A percentile compares a stretch with the other conserved stretches of the same genome.
Conservation (phyloP, 257 asterid genomes). For the Nicotiana undulata region DNA sequence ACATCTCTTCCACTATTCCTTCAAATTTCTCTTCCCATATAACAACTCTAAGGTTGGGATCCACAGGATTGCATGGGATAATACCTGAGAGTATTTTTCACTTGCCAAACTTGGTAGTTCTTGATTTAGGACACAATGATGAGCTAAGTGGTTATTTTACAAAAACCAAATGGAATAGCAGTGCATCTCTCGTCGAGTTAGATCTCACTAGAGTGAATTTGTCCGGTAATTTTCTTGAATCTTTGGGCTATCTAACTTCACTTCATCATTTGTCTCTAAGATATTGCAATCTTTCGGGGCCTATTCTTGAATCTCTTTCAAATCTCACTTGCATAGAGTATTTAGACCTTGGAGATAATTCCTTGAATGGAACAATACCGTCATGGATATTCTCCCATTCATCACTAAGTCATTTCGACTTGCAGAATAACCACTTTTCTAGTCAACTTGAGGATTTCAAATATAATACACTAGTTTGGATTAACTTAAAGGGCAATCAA, state of each 20-base stretch:
- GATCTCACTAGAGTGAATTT: background rate
- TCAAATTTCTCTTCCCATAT: constrained; percentile 12
- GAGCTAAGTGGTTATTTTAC: constrained; percentile 9
- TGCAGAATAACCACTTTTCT: too few species aligned
- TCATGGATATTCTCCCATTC: too few species aligned
- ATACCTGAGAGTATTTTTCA: background rate
- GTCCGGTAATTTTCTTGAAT: background rate
- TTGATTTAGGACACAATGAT: background rate
- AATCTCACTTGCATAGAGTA: too few species aligned
- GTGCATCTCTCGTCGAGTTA: background rate
- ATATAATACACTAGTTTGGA: background rate
- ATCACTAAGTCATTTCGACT: too few species aligned
- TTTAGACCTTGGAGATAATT: too few species aligned
- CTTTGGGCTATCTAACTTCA: constrained; percentile 1
- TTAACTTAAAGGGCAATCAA: constrained; percentile 8
- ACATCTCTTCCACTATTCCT: background rate
- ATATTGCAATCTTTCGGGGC: too few species aligned
- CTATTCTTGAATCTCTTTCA: too few species aligned
- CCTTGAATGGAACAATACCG: too few species aligned
- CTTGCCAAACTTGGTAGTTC: constrained; percentile 3
- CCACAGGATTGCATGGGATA: background rate
- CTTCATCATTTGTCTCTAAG: too few species aligned
- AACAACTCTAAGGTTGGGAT: background rate
- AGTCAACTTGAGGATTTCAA: background rate
- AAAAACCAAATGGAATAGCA: background rate